Conservation (phyloP, 768 basidiomycete species). For the Suillus bovinus region DNA sequence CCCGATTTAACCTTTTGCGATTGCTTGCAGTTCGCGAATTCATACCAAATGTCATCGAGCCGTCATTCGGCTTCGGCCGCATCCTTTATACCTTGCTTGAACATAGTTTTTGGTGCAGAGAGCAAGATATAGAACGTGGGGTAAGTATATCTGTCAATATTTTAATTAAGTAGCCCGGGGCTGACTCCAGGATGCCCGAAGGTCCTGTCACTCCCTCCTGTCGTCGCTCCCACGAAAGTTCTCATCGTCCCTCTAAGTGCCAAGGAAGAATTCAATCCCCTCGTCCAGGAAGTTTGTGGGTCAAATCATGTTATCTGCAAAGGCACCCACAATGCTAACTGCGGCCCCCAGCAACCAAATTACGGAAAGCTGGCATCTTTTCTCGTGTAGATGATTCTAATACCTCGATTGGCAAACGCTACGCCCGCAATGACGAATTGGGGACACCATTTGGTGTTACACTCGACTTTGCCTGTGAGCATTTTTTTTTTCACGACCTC, state of each 20-base stretch:
- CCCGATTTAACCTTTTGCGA: slow-evolving; percentile 22
- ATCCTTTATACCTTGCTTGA: slow-evolving; percentile 94
- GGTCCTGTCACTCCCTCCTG: slow-evolving; percentile 88
- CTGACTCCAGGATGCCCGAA: slow-evolving; percentile 28
- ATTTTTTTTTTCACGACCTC: background rate
- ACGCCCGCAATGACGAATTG: slow-evolving; percentile 96
- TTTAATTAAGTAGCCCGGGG: background rate
- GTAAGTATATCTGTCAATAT: slow-evolving; percentile 47
- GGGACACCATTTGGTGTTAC: slow-evolving; percentile 98
- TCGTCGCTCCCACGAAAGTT: slow-evolving; percentile 95
- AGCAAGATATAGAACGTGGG: slow-evolving; percentile 86
- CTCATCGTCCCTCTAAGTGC: slow-evolving; percentile 93
- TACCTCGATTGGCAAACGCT: slow-evolving; percentile 93
- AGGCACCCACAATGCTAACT: background rate
- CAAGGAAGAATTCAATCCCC: slow-evolving; percentile 79
- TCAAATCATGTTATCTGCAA: slow-evolving; percentile 25
- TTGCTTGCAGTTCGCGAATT: slow-evolving; percentile 78
- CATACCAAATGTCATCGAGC: slow-evolving; percentile 97
- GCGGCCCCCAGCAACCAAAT: slow-evolving; percentile 66
- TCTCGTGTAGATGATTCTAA: slow-evolving; percentile 95
- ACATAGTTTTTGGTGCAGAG: slow-evolving; percentile 94
- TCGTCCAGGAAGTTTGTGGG: slow-evolving; percentile 90
- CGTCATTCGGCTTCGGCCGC: slow-evolving; percentile 96
- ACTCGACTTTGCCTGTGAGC: slow-evolving; percentile 88
- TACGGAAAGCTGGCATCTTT: slow-evolving; percentile 87